Evolutionary conservation across 2,329 filamentous ascomycete species (phyloP).

Genomic region (Cytospora leucostoma): DNA sequence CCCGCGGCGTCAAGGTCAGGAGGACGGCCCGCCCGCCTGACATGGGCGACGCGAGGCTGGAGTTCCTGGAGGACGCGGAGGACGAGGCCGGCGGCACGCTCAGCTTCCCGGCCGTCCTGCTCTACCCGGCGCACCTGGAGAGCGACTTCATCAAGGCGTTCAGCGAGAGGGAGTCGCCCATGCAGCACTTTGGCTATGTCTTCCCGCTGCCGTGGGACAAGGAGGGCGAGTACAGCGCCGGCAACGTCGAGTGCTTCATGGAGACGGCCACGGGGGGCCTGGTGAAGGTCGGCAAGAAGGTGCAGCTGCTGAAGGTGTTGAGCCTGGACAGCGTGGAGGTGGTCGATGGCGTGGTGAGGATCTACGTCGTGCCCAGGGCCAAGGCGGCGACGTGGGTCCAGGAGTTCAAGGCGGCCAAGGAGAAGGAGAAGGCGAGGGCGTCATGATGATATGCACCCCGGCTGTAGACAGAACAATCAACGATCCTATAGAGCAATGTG

Average conservation of each 20-base stretch:
- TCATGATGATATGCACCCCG: background rate
- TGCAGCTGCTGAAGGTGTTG: conserved; percentile 74
- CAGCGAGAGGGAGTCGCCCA: conserved; percentile 71
- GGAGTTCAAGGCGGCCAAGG: conserved; percentile 79
- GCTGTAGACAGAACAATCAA: background rate
- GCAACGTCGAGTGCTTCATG: conserved; percentile 81
- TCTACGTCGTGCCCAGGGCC: conserved; percentile 77
- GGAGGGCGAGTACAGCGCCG: conserved; percentile 63
- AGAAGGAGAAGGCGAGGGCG: conserved; percentile 44
- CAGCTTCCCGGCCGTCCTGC: conserved; percentile 74
- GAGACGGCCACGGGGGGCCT: conserved; percentile 79
- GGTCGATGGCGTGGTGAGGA: conserved; percentile 78
- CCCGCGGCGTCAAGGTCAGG: conserved; percentile 69
- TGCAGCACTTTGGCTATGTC: conserved; percentile 80
- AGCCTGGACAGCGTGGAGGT: conserved; percentile 78
- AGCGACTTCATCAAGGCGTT: conserved; percentile 91
- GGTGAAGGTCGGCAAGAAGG: conserved; percentile 87
- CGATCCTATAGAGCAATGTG: background rate
- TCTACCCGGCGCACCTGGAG: conserved; percentile 82
- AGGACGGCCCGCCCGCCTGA: conserved; percentile 74
- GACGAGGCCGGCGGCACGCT: conserved; percentile 69
- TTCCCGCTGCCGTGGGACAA: conserved; percentile 87
- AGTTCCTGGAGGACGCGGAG: conserved; percentile 69
- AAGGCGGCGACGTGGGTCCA: conserved; percentile 75
- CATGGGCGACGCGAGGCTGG: conserved; percentile 78